Conservation (phyloP, 2,329 filamentous ascomycete species). For the Sordariomycetes sp. region DNA sequence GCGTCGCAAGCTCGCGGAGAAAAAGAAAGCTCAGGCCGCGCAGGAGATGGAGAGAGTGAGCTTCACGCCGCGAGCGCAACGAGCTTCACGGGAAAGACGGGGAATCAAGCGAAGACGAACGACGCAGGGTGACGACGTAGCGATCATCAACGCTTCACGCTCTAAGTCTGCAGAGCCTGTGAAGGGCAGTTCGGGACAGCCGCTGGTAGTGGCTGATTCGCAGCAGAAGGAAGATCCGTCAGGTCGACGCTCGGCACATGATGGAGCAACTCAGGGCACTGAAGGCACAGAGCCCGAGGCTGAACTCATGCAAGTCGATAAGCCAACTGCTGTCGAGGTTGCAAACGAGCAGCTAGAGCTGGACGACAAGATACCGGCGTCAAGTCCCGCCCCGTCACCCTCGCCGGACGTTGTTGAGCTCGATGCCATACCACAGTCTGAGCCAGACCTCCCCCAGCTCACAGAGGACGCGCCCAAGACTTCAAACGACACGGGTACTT, state of each 20-base stretch:
- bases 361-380: slow-evolving; percentile 28
- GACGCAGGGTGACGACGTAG: too few relatives aligned
- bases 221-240: slow-evolving; percentile 14
- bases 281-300: slow-evolving; percentile 8
- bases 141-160: too few relatives aligned
- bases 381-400: slow-evolving; percentile 22
- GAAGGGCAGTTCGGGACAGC: not conserved
- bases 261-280: slow-evolving; percentile 23
- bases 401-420: slow-evolving; percentile 13
- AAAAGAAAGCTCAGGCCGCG: slow-evolving; percentile 28
- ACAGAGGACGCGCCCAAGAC: slow-evolving; percentile 11
- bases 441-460: slow-evolving; percentile 21
- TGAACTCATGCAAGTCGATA: slow-evolving; percentile 5
- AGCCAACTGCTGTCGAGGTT: slow-evolving; percentile 7
- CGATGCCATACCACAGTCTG: slow-evolving; percentile 10
- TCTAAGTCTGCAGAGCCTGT: not conserved
- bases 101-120: slow-evolving; percentile 16
- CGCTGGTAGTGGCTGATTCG: slow-evolving; percentile 12
- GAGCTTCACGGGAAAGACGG: slow-evolving; percentile 11
- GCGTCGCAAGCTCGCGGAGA: slow-evolving; percentile 25
- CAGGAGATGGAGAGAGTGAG: slow-evolving; percentile 31
- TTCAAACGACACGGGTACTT: slow-evolving; percentile 13
- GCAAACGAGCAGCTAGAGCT: slow-evolving; percentile 7
- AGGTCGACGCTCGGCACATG: slow-evolving; percentile 12
- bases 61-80: slow-evolving; percentile 16